These are phyloP conservation scores for Cymodocea nodosa DNA, from an alignment of 116 monocot genomes.

Conservation along the genomic window DNA sequence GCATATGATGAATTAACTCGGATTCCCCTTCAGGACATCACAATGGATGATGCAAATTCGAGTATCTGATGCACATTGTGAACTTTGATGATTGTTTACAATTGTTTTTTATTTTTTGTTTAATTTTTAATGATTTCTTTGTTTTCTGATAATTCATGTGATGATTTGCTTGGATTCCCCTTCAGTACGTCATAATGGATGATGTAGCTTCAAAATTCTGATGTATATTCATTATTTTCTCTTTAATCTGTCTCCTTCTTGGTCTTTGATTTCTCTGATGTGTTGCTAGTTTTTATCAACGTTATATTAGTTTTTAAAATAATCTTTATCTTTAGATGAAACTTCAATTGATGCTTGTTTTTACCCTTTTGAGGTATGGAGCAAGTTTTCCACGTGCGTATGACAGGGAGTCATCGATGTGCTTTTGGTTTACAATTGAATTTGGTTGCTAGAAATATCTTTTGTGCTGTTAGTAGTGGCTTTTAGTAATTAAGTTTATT, in stretches of 20 bases:
- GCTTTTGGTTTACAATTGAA: too few species aligned
- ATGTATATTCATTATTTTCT: conserved; percentile 14
- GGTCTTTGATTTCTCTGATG: neutral
- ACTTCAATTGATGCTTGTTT: too few species aligned
- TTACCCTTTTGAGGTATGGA: too few species aligned
- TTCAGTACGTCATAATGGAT: conserved; percentile 50
- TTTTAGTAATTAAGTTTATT: neutral
- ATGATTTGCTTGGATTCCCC: conserved; percentile 58
- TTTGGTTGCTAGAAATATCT: too few species aligned
- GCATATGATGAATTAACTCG: conserved; percentile 22
- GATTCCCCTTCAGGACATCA: conserved; percentile 71
- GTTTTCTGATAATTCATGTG: conserved; percentile 5
- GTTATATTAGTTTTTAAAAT: too few species aligned
- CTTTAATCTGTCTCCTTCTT: neutral
- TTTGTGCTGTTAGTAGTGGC: too few species aligned
- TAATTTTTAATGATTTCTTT: neutral
- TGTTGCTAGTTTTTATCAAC: too few species aligned
- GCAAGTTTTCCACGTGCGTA: too few species aligned
- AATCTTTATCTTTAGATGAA: too few species aligned
- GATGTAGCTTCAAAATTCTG: conserved; percentile 60
- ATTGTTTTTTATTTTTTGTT: neutral
- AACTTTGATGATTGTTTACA: conserved; percentile 9
- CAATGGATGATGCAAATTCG: conserved; percentile 45
- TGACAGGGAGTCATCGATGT: too few species aligned
- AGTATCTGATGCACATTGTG: conserved; percentile 53